phyloP scores from a whole-genome alignment of 202 grass and related monocot genomes.

The Sporobolus alterniflorus region DNA sequence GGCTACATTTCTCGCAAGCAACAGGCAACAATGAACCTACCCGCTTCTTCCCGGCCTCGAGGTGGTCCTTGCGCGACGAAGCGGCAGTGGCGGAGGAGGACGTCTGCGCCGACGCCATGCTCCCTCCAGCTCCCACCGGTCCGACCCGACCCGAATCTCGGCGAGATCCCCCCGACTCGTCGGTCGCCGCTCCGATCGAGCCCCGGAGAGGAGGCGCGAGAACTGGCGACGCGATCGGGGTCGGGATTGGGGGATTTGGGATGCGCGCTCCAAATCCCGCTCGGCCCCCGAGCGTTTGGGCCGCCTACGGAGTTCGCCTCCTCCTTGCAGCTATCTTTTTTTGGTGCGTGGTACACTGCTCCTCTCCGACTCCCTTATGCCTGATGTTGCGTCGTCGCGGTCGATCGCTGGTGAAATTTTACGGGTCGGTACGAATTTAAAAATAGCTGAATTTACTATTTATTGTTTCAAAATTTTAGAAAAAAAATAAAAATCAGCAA shows the following conservation, averaged over 20 bases:
- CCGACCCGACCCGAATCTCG: constrained; percentile 31
- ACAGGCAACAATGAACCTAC: constrained; percentile 44
- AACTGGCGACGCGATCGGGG: constrained; percentile 51
- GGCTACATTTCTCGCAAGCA: constrained; percentile 20
- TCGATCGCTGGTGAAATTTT: constrained; percentile 34
- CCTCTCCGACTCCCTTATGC: neutral
- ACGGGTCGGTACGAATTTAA: too few species aligned
- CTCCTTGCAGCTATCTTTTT: constrained; percentile 6
- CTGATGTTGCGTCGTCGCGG: constrained; percentile 53
- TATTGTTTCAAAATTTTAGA: too few species aligned
- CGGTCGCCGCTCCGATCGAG: constrained; percentile 54
- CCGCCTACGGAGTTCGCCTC: constrained; percentile 6
- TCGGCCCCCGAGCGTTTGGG: constrained; percentile 37
- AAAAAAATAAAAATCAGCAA: too few species aligned
- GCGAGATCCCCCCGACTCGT: constrained; percentile 46
- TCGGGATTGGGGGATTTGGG: constrained; percentile 43
- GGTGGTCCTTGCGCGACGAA: constrained; percentile 74
- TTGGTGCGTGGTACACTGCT: constrained; percentile 17
- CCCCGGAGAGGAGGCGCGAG: constrained; percentile 39
- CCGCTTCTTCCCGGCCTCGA: constrained; percentile 95
- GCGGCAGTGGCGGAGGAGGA: constrained; percentile 38
- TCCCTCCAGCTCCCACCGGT: constrained; percentile 26
- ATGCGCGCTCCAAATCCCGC: constrained; percentile 50
- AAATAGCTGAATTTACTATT: too few species aligned
- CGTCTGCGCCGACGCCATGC: constrained; percentile 86